phyloP scores from a whole-genome alignment of 768 basidiomycete species.

The Auriscalpium orientale region DNA sequence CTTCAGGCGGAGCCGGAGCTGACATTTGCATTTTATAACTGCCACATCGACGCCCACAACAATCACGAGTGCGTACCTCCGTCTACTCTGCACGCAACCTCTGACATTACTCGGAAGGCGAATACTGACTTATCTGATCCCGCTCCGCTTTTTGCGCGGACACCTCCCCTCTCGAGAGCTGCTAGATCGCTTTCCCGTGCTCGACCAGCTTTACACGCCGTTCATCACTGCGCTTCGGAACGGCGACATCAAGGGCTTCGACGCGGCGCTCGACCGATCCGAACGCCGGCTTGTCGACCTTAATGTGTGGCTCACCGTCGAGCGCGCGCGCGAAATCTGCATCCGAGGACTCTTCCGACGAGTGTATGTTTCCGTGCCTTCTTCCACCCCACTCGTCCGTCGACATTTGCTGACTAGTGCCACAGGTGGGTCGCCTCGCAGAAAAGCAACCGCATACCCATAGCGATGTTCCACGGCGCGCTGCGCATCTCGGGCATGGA shows the following conservation, averaged over 20 bases:
- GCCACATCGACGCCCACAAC: slow-evolving; percentile 55
- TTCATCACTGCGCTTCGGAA: slow-evolving; percentile 73
- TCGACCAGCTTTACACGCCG: slow-evolving; percentile 67
- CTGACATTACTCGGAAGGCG: slow-evolving; percentile 42
- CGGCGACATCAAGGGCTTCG: slow-evolving; percentile 78
- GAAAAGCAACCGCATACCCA: slow-evolving; percentile 70
- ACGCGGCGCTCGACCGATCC: slow-evolving; percentile 61
- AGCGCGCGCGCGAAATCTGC: slow-evolving; percentile 83
- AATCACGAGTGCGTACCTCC: slow-evolving; percentile 73
- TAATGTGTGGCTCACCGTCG: slow-evolving; percentile 80
- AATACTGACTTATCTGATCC: slow-evolving; percentile 85
- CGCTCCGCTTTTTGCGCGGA: slow-evolving; percentile 81
- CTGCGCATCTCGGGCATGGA: slow-evolving; percentile 64
- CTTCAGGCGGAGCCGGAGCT: slow-evolving; percentile 80
- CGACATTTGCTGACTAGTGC: background rate
- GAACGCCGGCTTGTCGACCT: slow-evolving; percentile 77
- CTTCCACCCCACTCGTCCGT: background rate
- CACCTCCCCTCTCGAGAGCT: slow-evolving; percentile 73
- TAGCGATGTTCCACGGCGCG: slow-evolving; percentile 75
- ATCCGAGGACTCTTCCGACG: slow-evolving; percentile 73
- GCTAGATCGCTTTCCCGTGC: slow-evolving; percentile 61
- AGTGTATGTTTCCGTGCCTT: slow-evolving; percentile 42
- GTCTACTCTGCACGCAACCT: background rate
- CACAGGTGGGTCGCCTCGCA: slow-evolving; percentile 75
- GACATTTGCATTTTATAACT: slow-evolving; percentile 79